Conservation (phyloP, 768 basidiomycete species). For the Phaeotremella skinneri region DNA sequence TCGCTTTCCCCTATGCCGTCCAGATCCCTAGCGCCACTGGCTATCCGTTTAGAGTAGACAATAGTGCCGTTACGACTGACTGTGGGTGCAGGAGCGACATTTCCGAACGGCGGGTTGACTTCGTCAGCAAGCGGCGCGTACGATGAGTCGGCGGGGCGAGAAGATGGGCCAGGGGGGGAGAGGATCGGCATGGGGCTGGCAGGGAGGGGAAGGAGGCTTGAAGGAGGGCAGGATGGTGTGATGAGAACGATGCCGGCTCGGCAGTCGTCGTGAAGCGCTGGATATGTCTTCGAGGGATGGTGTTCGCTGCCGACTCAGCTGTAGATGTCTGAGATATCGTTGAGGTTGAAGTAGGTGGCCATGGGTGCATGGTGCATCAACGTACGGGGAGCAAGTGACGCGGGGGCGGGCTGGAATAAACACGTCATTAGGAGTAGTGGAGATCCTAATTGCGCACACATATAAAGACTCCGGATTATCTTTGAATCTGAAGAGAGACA, state of each 20-base stretch:
- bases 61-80: conserved; percentile 35
- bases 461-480: too few species aligned
- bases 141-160: conserved; percentile 12
- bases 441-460: too few species aligned
- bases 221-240: conserved; percentile 3
- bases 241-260: neutral
- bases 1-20: conserved; percentile 15
- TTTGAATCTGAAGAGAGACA: too few species aligned
- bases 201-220: neutral
- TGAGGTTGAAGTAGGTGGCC: too few species aligned
- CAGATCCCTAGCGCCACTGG: conserved; percentile 15
- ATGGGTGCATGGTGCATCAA: too few species aligned
- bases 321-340: too few species aligned
- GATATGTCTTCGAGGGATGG: too few species aligned
- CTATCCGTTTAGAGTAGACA: conserved; percentile 23
- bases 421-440: too few species aligned
- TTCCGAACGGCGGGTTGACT: conserved; percentile 31
- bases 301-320: too few species aligned
- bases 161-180: conserved; percentile 26
- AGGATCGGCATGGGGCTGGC: neutral
- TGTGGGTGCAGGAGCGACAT: conserved; percentile 26
- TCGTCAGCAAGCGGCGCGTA: conserved; percentile 40
- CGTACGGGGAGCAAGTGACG: too few species aligned
- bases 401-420: too few species aligned
- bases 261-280: neutral